Conservation (phyloP, 768 basidiomycete species). For the Ephemerocybe angulata region DNA sequence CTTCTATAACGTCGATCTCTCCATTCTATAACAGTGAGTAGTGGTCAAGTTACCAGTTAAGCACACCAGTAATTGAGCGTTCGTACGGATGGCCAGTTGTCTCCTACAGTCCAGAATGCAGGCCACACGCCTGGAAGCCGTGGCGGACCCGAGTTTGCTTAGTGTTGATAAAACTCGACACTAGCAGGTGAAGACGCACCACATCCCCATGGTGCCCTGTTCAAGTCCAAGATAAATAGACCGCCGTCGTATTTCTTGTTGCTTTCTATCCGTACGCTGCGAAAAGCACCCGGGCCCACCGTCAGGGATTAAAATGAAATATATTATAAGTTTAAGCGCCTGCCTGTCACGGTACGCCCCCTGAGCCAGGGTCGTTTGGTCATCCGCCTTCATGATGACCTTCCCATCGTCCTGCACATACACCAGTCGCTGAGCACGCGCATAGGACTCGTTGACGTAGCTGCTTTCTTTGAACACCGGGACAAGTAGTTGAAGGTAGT, state of each 20-base stretch:
- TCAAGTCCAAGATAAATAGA: constrained; percentile 78
- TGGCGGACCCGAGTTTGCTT: no score
- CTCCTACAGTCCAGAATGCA: constrained; percentile 73
- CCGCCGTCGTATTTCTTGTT: constrained; percentile 64
- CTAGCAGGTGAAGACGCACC: constrained; percentile 40
- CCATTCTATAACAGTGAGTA: constrained; percentile 47
- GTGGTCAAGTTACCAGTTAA: background rate
- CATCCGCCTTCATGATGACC: constrained; percentile 76
- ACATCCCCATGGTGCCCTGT: constrained; percentile 86
- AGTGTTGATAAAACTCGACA: background rate
- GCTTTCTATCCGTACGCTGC: constrained; percentile 74
- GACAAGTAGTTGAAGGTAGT: background rate
- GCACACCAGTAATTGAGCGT: background rate
- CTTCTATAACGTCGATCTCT: constrained; percentile 83
- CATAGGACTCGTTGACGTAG: constrained; percentile 55
- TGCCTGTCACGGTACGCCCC: constrained; percentile 65
- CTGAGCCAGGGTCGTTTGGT: constrained; percentile 50
- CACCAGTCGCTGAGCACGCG: constrained; percentile 50
- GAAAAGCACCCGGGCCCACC: no score
- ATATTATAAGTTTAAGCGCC: no score
- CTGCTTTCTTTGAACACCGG: constrained; percentile 31
- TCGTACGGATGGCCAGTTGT: constrained; percentile 61
- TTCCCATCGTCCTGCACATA: constrained; percentile 54
- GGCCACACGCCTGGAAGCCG: constrained; percentile 79
- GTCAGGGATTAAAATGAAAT: no score